phyloP scores from a whole-genome alignment of 225 moss, liverwort and hornwort genomes.

The Polytrichum formosum region DNA sequence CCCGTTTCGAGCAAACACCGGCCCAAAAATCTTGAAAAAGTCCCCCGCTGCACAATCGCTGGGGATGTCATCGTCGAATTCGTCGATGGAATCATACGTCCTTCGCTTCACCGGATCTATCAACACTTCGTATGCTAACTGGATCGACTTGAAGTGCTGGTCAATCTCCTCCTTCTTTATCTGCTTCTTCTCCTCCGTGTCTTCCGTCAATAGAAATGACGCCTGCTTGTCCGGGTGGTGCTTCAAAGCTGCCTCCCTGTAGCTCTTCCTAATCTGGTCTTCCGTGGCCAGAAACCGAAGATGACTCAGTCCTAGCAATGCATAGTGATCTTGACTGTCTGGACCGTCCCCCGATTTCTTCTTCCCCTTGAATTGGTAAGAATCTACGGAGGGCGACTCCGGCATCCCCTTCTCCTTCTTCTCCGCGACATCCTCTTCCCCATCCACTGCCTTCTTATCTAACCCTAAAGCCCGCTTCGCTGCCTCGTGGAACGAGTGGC shows the following conservation, averaged over 20 bases:
- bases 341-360: constrained; percentile 75
- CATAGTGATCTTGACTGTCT: constrained; percentile 92
- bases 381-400: constrained; percentile 67
- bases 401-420: constrained; percentile 64
- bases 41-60: constrained; percentile 69
- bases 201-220: constrained; percentile 68
- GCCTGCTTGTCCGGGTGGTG: constrained; percentile 99
- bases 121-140: constrained; percentile 92
- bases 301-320: constrained; percentile 80
- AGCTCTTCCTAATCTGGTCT: constrained; percentile 97
- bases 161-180: constrained; percentile 92
- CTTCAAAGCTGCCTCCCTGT: constrained; percentile 89
- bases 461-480: constrained; percentile 69
- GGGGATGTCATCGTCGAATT: constrained; percentile 98
- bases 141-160: constrained; percentile 87
- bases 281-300: constrained; percentile 89
- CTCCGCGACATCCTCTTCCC: constrained; percentile 39
- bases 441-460: constrained; percentile 24
- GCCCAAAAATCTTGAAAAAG: constrained; percentile 81
- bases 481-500: constrained; percentile 67
- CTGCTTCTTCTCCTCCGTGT: constrained; percentile 69
- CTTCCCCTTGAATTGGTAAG: constrained; percentile 89
- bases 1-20: constrained; percentile 90
- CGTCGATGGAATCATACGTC: constrained; percentile 88
- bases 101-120: constrained; percentile 87